These are phyloP conservation scores for Zygoascus biomembranicola DNA, from an alignment of 805 yeast species.

Conservation along the genomic window DNA sequence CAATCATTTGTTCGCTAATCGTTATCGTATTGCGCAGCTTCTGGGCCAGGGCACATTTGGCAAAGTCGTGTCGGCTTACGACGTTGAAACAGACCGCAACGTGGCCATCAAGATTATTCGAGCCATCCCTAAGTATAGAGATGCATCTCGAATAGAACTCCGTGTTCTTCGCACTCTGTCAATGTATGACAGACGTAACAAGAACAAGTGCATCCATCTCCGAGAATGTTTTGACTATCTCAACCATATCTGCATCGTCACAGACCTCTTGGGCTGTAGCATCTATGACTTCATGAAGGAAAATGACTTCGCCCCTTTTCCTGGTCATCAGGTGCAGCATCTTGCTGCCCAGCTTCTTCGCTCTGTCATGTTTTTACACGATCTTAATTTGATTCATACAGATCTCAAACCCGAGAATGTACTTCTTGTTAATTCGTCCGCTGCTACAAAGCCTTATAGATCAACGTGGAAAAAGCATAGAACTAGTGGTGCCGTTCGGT, in stretches of 20 bases:
- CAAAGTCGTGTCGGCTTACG: constrained; percentile 78
- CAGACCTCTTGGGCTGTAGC: constrained; percentile 77
- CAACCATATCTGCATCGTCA: constrained; percentile 90
- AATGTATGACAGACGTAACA: constrained; percentile 57
- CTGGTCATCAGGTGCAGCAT: constrained; percentile 87
- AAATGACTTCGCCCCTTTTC: constrained; percentile 82
- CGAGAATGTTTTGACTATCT: constrained; percentile 87
- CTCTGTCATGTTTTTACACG: constrained; percentile 84
- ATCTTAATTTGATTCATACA: constrained; percentile 83
- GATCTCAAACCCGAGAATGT: constrained; percentile 96
- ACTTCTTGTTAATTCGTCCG: constrained; percentile 50
- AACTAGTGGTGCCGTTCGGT: constrained; percentile 19
- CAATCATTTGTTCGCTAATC: constrained; percentile 41
- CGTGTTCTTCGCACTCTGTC: constrained; percentile 70
- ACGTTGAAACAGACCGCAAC: constrained; percentile 44
- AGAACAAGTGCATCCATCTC: constrained; percentile 74
- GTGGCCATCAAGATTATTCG: constrained; percentile 92
- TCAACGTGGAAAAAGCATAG: constrained; percentile 16
- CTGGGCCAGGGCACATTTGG: constrained; percentile 94
- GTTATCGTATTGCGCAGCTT: constrained; percentile 58
- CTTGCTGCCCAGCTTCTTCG: constrained; percentile 77
- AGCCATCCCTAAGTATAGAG: constrained; percentile 88
- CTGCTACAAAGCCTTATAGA: constrained; percentile 29
- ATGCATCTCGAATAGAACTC: constrained; percentile 89
- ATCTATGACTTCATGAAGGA: constrained; percentile 83